Base-by-base conservation (phyloP, 176 grass and related monocot species). In the Aegilops tauschii region DNA sequence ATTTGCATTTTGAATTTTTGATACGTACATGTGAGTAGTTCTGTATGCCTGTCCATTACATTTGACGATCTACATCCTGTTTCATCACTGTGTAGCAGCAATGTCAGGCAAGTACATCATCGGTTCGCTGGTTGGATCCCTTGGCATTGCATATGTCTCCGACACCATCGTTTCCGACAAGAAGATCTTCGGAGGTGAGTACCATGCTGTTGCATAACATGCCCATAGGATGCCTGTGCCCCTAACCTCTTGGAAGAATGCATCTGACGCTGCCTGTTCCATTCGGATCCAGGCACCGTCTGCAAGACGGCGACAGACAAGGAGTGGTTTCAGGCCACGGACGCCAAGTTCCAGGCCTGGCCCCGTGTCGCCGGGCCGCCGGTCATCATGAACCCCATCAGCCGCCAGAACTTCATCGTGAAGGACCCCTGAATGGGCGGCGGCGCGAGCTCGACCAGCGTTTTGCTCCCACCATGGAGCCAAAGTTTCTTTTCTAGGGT, bases 351-450 rank as follows among this genome's bases (percentile, higher is more conserved):
- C 62, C 95, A 95, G 91, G 95, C 95, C 28, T 98, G 95, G 95
- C 95, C 95, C 45, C 93, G 95, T 62, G 92, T 90, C 0, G 95
- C 95, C 36, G 95, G 95, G 47, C 93, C 95, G 42, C 93, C 93
- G 1, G 95, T 98, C 16, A 70, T 98, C 59, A 95, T 98, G 93
- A 98, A 98, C 87, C 95, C 95, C 71, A 92, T 98, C 77, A 95
- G 91, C 77, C 93, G 95, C 77, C 95, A 98, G 79, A 95, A 98
- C 72, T 98, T 98, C 83, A 92, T 98, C 3, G 91, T 98, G 42
- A 98, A 95, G 65, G 5, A 61, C 73, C 54, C 54, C 1, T 58
- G 63, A 94, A 69, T 83, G 73, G 44, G 40, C 30, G 5, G n/a
- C 50, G 5, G 3, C 1, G 25, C 50, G 34, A 82, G 77, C 52